These are phyloP conservation scores for Gloeophyllum trabeum DNA, from an alignment of 768 basidiomycete species.

Conservation along the genomic window DNA sequence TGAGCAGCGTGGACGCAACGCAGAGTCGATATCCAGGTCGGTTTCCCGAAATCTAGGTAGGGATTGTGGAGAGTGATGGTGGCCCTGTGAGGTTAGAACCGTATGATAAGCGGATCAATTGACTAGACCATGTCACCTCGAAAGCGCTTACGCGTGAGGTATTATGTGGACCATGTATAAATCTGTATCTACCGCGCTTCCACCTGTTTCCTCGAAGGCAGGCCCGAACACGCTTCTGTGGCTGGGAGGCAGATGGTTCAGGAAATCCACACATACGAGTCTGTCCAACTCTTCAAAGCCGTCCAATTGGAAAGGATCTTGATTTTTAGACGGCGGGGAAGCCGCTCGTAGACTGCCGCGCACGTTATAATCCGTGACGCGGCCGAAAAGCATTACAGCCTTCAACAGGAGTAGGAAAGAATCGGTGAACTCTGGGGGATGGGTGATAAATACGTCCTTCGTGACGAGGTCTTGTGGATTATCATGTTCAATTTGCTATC, in stretches of 20 bases:
- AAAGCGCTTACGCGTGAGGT: slow-evolving; percentile 77
- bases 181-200: slow-evolving; percentile 62
- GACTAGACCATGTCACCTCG: slow-evolving; percentile 5
- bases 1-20: slow-evolving; percentile 72
- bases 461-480: slow-evolving; percentile 68
- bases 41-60: slow-evolving; percentile 66
- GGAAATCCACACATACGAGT: slow-evolving; percentile 55
- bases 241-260: slow-evolving; percentile 57
- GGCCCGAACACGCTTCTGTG: slow-evolving; percentile 56
- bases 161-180: slow-evolving; percentile 80
- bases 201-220: slow-evolving; percentile 43
- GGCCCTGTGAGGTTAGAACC: slow-evolving; percentile 41
- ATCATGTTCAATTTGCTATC: slow-evolving; percentile 45
- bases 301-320: slow-evolving; percentile 56
- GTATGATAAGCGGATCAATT: slow-evolving; percentile 7
- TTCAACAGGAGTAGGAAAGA: slow-evolving; percentile 76
- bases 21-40: slow-evolving; percentile 50
- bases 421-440: slow-evolving; percentile 72
- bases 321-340: slow-evolving; percentile 57
- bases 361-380: slow-evolving; percentile 78
- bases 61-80: slow-evolving; percentile 81
- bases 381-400: slow-evolving; percentile 75
- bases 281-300: slow-evolving; percentile 65
- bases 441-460: slow-evolving; percentile 54
- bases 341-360: slow-evolving; percentile 58